Evolutionary conservation across 768 basidiomycete genomes (phyloP).

Genomic region (Trametes elegans): DNA sequence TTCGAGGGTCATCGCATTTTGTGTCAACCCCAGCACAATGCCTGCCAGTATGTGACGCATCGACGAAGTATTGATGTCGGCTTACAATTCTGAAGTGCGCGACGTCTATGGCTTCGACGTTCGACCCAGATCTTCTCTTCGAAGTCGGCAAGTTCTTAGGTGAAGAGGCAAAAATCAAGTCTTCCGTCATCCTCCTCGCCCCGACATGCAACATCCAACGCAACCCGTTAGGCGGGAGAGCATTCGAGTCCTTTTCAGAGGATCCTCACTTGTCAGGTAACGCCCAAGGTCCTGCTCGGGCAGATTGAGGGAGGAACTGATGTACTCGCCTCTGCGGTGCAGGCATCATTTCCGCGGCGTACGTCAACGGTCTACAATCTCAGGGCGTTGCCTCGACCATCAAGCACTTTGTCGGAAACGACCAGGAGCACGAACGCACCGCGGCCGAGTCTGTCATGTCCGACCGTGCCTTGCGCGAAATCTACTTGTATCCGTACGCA

Average conservation of each 20-base stretch:
- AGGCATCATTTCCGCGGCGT: constrained; percentile 63
- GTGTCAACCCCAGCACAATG: constrained; percentile 63
- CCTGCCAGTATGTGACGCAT: constrained; percentile 46
- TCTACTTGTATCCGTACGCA: constrained; percentile 68
- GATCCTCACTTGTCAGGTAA: constrained; percentile 65
- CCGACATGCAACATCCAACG: constrained; percentile 78
- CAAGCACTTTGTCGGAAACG: constrained; percentile 74
- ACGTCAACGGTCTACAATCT: constrained; percentile 66
- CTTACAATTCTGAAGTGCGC: constrained; percentile 44
- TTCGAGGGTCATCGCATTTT: constrained; percentile 65
- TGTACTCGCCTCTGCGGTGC: not conserved
- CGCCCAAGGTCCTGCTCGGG: not conserved
- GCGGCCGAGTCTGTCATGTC: constrained; percentile 64
- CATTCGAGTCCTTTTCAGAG: constrained; percentile 73
- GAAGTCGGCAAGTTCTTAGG: constrained; percentile 59
- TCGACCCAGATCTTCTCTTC: constrained; percentile 56
- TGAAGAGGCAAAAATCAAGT: constrained; percentile 63
- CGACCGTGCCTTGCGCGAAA: constrained; percentile 63
- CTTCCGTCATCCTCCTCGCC: constrained; percentile 60
- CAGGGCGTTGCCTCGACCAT: constrained; percentile 67
- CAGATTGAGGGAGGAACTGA: constrained; percentile 12
- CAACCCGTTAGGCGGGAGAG: constrained; percentile 56
- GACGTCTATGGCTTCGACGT: constrained; percentile 69
- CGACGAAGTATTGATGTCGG: not conserved
- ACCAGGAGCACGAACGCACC: constrained; percentile 70